Conservation (phyloP, 768 basidiomycete genomes). For the Russula compacta region DNA sequence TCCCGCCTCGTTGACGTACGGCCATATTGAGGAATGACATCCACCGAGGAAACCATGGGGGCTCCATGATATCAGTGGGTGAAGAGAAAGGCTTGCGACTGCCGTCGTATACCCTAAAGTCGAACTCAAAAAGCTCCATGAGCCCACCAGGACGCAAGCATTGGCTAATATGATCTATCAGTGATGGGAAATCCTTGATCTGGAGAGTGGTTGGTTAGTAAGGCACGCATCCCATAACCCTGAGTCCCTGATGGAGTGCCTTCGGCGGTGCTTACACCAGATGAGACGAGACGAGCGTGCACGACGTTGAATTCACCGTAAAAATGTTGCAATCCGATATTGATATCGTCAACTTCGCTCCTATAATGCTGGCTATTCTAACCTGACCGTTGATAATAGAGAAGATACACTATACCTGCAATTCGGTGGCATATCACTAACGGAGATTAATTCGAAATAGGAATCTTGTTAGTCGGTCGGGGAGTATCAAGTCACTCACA, state of each 20-base stretch:
- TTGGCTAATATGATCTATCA: conserved; percentile 59
- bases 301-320: conserved; percentile 71
- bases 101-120: conserved; percentile 52
- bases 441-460: conserved; percentile 16
- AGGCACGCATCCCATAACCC: not conserved
- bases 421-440: conserved; percentile 59
- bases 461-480: conserved; percentile 3
- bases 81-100: conserved; percentile 38
- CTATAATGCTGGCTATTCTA: conserved; percentile 29
- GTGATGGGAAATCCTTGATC: conserved; percentile 57
- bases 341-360: conserved; percentile 79
- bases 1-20: conserved; percentile 48
- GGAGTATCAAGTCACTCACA: conserved; percentile 36
- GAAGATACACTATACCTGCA: conserved; percentile 39
- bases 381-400: not conserved
- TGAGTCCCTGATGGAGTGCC: not conserved
- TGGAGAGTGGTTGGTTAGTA: conserved; percentile 24
- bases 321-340: conserved; percentile 75
- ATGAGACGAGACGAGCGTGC: conserved; percentile 60
- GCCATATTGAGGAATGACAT: conserved; percentile 47
- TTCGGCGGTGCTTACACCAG: conserved; percentile 45
- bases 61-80: conserved; percentile 34
- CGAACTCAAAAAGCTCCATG: conserved; percentile 57
- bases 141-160: conserved; percentile 66
- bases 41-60: conserved; percentile 58